A percentile compares a stretch with the other conserved stretches of the same genome.
Conservation (phyloP, 345 rosid genomes). For the Combretum micranthum region DNA sequence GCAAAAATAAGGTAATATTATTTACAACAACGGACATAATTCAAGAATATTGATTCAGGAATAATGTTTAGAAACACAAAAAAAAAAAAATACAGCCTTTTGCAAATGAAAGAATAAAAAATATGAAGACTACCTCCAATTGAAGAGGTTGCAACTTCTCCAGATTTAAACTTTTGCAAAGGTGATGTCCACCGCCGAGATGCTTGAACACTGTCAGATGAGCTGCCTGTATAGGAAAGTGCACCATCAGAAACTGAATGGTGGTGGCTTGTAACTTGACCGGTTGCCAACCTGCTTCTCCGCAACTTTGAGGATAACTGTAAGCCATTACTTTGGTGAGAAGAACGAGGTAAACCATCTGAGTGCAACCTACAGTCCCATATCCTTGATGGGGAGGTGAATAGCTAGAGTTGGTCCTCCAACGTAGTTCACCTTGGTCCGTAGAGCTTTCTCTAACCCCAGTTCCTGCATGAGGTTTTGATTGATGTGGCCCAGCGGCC, state of each 20-base stretch:
- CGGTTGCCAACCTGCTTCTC: slow-evolving; percentile 45
- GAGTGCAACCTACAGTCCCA: slow-evolving; percentile 58
- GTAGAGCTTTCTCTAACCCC: slow-evolving; percentile 30
- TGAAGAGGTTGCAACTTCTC: slow-evolving; percentile 34
- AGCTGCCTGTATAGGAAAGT: slow-evolving; percentile 50
- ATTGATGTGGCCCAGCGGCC: slow-evolving; percentile 95
- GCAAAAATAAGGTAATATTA: not conserved
- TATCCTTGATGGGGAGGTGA: slow-evolving; percentile 64
- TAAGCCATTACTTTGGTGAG: slow-evolving; percentile 31
- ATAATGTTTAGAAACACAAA: not conserved
- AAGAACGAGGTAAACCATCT: slow-evolving; percentile 32
- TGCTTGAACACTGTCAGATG: slow-evolving; percentile 41
- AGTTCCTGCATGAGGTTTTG: slow-evolving; percentile 29
- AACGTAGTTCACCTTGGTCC: slow-evolving; percentile 41
- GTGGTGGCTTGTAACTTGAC: slow-evolving; percentile 38
- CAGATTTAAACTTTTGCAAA: slow-evolving; percentile 28
- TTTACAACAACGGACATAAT: not conserved
- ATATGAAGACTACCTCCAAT: slow-evolving; percentile 29
- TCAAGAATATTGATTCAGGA: no score
- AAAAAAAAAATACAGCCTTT: not conserved
- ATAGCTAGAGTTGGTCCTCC: slow-evolving; percentile 79
- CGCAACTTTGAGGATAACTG: slow-evolving; percentile 41
- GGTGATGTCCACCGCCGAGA: slow-evolving; percentile 61
- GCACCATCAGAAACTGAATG: slow-evolving; percentile 67
- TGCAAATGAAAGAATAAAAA: not conserved